phyloP scores from a whole-genome alignment of 2,329 filamentous ascomycete genomes.

The Talaromyces sp. region DNA sequence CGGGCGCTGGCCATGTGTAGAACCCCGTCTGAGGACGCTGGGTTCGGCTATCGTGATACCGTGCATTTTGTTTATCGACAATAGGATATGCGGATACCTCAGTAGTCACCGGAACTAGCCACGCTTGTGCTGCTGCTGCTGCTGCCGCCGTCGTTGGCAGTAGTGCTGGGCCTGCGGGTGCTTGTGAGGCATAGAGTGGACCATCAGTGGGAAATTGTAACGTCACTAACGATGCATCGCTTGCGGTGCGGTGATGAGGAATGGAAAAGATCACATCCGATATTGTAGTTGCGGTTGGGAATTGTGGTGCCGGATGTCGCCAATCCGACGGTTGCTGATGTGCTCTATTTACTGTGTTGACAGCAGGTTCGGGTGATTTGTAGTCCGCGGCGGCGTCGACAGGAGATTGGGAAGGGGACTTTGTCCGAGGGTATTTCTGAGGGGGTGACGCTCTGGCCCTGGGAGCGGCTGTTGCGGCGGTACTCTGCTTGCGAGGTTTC shows the following conservation, averaged over 20 bases:
- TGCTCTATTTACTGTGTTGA: not conserved
- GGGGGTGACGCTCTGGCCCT: not conserved
- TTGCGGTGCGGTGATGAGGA: not conserved
- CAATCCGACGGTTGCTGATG: conserved; percentile 3
- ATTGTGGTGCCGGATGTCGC: not conserved
- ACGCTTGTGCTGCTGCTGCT: not conserved
- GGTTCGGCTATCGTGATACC: not conserved
- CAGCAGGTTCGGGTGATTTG: not conserved
- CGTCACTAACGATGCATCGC: not conserved
- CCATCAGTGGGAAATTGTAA: not conserved
- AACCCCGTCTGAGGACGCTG: not conserved
- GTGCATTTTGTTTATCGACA: not conserved
- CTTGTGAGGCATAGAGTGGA: not conserved
- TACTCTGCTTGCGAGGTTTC: conserved; percentile 16
- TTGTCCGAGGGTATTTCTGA: not conserved
- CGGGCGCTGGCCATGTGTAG: not conserved
- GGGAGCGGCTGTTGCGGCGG: not conserved
- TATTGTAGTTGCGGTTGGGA: not conserved
- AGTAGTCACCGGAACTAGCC: not conserved
- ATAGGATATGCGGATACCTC: not conserved
- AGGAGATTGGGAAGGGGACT: not conserved
- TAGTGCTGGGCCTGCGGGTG: not conserved
- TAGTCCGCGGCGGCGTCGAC: not conserved
- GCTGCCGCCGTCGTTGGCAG: not conserved
- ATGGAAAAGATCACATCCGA: not conserved